phyloP scores from a whole-genome alignment of 2,329 filamentous ascomycete genomes.

The Aspergillus tubingensis region DNA sequence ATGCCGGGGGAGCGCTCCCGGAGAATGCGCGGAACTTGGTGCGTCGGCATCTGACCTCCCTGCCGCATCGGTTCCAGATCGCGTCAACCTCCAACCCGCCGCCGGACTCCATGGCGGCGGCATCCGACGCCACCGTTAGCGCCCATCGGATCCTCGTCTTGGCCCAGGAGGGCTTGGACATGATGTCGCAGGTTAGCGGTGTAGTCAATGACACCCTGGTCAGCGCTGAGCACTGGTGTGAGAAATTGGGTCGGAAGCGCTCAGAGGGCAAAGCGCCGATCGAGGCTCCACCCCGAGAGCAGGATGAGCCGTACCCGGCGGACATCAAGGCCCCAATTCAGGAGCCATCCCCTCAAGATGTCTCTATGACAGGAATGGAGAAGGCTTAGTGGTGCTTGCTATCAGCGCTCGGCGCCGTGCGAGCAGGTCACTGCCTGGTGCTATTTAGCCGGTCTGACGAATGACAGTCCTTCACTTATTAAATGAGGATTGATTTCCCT shows the following conservation, averaged over 20 bases:
- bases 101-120: conserved; percentile 34
- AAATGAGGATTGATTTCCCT: background rate
- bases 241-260: conserved; percentile 64
- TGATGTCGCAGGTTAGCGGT: conserved; percentile 87
- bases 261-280: conserved; percentile 25
- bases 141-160: conserved; percentile 81
- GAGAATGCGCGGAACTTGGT: conserved; percentile 85
- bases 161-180: conserved; percentile 86
- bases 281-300: conserved; percentile 15
- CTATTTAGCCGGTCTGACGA: too few species aligned
- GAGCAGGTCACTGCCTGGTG: too few species aligned
- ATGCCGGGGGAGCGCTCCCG: conserved; percentile 86
- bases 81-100: conserved; percentile 58
- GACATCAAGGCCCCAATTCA: conserved; percentile 33
- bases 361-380: conserved; percentile 40
- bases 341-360: conserved; percentile 27
- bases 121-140: conserved; percentile 52
- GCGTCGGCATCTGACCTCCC: conserved; percentile 75
- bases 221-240: conserved; percentile 90
- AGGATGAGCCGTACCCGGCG: conserved; percentile 22
- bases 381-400: conserved; percentile 24
- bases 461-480: background rate
- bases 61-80: conserved; percentile 79
- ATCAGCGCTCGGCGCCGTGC: too few species aligned
- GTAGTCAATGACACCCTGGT: conserved; percentile 87